These are phyloP conservation scores for Agaricus blazei DNA, from an alignment of 768 basidiomycete species.

Conservation along the genomic window DNA sequence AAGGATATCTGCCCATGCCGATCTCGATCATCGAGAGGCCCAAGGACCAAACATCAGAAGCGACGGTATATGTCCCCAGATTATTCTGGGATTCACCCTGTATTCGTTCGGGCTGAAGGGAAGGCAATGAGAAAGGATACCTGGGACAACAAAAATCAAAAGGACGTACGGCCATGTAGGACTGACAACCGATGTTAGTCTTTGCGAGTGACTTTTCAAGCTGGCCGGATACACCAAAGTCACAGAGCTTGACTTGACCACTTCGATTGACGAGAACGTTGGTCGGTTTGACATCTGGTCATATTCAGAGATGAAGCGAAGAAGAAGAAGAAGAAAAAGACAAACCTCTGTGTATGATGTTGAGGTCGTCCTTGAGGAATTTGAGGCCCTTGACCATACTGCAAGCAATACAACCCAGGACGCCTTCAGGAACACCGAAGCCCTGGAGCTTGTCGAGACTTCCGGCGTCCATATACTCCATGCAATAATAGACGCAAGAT, in stretches of 20 bases:
- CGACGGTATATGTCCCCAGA: constrained; percentile 87
- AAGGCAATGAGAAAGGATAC: not conserved
- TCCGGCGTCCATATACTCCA: constrained; percentile 99
- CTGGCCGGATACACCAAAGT: constrained; percentile 99
- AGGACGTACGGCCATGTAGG: constrained; percentile 89
- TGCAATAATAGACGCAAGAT: constrained; percentile 99
- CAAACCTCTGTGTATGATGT: constrained; percentile 61
- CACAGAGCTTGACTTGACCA: constrained; percentile 91
- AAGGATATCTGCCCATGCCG: constrained; percentile 86
- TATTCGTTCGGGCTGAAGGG: constrained; percentile 83
- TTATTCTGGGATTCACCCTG: constrained; percentile 88
- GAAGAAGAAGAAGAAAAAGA: not conserved
- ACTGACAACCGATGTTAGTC: constrained; percentile 98
- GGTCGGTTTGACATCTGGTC: constrained; percentile 84
- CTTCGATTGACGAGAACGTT: constrained; percentile 87
- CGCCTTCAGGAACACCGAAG: constrained; percentile 67
- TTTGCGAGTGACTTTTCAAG: constrained; percentile 94
- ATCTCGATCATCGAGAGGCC: constrained; percentile 94
- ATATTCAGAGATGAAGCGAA: constrained; percentile 3
- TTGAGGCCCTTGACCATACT: constrained; percentile 86
- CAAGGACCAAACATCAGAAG: constrained; percentile 97
- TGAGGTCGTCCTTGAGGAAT: constrained; percentile 92
- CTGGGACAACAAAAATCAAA: not conserved
- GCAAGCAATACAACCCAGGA: constrained; percentile 75
- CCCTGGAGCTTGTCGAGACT: constrained; percentile 78